Evolutionary conservation across 192 early-diverging fungal species (phyloP), one percentile per base, ranked within the genome.

Genomic region (Backusella parvicylindrica): DNA sequence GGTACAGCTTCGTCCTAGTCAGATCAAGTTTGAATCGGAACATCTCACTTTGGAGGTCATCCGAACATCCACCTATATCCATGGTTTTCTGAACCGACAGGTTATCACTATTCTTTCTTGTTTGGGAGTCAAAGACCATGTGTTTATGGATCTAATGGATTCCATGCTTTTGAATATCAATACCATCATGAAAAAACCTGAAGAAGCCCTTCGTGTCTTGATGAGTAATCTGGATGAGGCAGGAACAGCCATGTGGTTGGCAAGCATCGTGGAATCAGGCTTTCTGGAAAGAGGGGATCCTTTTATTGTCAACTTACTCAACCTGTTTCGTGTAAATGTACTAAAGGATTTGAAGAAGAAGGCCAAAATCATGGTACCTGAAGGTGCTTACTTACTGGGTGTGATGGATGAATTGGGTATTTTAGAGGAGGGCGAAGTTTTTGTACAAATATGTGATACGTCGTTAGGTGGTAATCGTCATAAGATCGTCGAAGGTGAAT

Each of bases 81-180:
- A 86, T 1, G 84, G 86, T 0, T 89, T 84, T 50, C 77, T 93
- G 0, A 93, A 93, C 76, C 75, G 90, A 11, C 92, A 93, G 63
- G 82, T 89, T 16, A 93, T 92, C 69, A 85, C 89, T 0, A 71
- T 93, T 1, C 66, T 93, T 8, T 78, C 86, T 9, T 60, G 82
- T 16, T 77, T 93, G 1, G 90, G 89, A 1, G 86, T 93, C 11
- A 77, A 86, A 0, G 88, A 91, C 53, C 60, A 82, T 28, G 77
- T 86, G 2, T 90, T 93, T 43, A 71, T 87, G 64, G 75, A 82
- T 1, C 71, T 90, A 38, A 86, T 87, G 71, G 43, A 80, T 32
- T 43, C 60, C 8, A 84, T 86, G 79, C 60, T 88, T 16, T 31
- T 30, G 33, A 75, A 78, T 6, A 37, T 88, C 9, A 77, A 83